Percentiles rank a stretch among this genome's conserved stretches.
These are phyloP conservation scores for Thuja plicata DNA, from an alignment of 83 land plant species.

Conservation along the genomic window DNA sequence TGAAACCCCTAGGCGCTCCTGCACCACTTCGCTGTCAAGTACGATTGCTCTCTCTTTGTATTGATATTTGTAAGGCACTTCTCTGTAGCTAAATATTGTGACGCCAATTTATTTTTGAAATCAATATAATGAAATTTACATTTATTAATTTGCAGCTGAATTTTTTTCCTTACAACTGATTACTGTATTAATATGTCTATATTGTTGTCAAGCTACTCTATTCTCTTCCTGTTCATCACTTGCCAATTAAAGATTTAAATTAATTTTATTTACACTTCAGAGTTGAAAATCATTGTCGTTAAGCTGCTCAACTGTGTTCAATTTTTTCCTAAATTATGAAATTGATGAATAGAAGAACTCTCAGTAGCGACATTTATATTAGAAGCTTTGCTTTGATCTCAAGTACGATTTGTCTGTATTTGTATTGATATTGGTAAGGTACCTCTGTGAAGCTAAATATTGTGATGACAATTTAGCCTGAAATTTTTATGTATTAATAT, in stretches of 20 bases:
- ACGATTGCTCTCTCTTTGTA: neutral
- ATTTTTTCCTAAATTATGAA: neutral
- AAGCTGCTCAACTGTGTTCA: neutral
- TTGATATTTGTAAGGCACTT: neutral
- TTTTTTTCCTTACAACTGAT: slow-evolving; percentile 26
- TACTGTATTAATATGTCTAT: no score
- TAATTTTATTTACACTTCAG: neutral
- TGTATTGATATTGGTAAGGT: neutral
- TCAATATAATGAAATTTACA: neutral
- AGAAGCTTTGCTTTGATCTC: neutral
- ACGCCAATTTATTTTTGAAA: neutral
- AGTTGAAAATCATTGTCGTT: neutral
- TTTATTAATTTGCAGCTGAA: slow-evolving; percentile 50
- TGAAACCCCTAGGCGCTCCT: no score
- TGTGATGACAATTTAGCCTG: neutral
- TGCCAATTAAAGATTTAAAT: neutral
- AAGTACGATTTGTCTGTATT: neutral
- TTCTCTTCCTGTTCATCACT: neutral
- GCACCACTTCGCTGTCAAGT: neutral
- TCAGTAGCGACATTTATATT: neutral
- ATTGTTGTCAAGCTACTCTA: neutral
- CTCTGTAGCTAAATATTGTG: neutral
- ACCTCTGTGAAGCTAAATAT: neutral
- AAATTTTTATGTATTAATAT: neutral
- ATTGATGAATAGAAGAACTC: neutral